Conservation (phyloP, 768 basidiomycete species). For the Hericium alpestre region DNA sequence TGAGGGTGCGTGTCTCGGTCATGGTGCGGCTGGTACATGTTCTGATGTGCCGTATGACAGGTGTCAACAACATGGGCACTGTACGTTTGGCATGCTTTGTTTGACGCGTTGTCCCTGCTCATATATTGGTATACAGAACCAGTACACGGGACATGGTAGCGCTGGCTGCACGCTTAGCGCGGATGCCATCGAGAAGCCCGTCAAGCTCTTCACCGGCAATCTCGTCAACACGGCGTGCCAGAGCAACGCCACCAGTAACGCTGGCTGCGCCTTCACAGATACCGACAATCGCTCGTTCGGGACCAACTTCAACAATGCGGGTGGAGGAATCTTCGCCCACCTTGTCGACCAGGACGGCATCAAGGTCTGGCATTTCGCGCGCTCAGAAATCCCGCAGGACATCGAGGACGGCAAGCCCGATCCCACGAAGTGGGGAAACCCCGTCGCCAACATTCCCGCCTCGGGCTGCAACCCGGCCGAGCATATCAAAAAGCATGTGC, state of each 20-base stretch:
- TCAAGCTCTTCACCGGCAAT: not conserved
- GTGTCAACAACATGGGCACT: not conserved
- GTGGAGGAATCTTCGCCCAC: conserved; percentile 2
- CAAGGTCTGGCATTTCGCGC: conserved; percentile 4
- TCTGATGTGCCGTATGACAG: not conserved
- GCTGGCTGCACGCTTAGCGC: not conserved
- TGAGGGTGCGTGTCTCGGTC: conserved; percentile 1
- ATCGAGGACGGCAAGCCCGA: not conserved
- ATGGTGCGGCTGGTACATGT: not conserved
- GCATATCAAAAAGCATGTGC: not conserved
- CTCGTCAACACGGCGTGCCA: not conserved
- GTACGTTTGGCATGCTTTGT: not conserved
- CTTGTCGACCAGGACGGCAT: not conserved
- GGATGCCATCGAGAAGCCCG: not conserved
- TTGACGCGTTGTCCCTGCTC: not conserved
- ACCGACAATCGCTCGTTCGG: not conserved
- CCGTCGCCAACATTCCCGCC: conserved; percentile 1
- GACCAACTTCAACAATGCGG: not conserved
- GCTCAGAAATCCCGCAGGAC: conserved; percentile 3
- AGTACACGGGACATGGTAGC: conserved; percentile 2
- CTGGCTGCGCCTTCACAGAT: not conserved
- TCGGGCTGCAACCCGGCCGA: not conserved
- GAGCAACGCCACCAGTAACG: not conserved
- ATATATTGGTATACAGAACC: not conserved
- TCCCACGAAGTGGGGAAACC: conserved; percentile 1